Conservation (phyloP, 768 basidiomycete genomes). For the Lactifluus piperatus region DNA sequence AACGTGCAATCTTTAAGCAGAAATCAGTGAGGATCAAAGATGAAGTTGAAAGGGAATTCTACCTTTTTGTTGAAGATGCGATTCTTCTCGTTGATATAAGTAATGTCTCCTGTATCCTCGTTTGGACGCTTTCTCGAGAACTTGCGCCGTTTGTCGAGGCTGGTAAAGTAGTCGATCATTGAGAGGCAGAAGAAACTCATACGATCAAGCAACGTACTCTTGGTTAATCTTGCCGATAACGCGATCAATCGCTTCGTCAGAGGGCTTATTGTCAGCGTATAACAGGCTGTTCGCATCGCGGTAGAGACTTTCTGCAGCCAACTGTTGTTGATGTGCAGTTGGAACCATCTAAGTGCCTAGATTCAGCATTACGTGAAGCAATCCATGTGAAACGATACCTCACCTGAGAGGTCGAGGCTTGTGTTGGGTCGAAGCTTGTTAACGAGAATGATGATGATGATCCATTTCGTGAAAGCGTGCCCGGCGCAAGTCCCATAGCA, state of each 20-base stretch:
- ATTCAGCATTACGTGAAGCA: not conserved
- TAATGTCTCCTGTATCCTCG: slow-evolving; percentile 93
- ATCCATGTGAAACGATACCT: slow-evolving; percentile 3
- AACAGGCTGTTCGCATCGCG: slow-evolving; percentile 87
- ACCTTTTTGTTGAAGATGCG: slow-evolving; percentile 98
- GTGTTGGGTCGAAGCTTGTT: slow-evolving; percentile 45
- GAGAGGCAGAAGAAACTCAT: slow-evolving; percentile 7
- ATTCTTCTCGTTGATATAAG: slow-evolving; percentile 98
- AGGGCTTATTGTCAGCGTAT: slow-evolving; percentile 93
- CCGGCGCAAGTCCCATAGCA: slow-evolving; percentile 64
- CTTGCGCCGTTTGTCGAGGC: slow-evolving; percentile 83
- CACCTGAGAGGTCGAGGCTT: slow-evolving; percentile 36
- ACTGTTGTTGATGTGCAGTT: slow-evolving; percentile 51
- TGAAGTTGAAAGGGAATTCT: slow-evolving; percentile 11
- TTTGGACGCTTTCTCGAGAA: slow-evolving; percentile 85
- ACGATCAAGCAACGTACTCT: slow-evolving; percentile 53
- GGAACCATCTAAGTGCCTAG: slow-evolving; percentile 36
- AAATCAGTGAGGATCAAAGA: not conserved
- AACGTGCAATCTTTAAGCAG: slow-evolving; percentile 67
- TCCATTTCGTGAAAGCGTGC: slow-evolving; percentile 45
- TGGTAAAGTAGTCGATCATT: slow-evolving; percentile 24
- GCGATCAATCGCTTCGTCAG: slow-evolving; percentile 90
- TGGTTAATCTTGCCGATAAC: slow-evolving; percentile 86
- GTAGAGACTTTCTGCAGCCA: slow-evolving; percentile 77
- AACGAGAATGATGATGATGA: slow-evolving; percentile 31